Percentiles rank a stretch among this genome's conserved stretches.
Evolutionary conservation across 208 protist genomes (phyloP).

Genomic region (Angomonas desouzai): DNA sequence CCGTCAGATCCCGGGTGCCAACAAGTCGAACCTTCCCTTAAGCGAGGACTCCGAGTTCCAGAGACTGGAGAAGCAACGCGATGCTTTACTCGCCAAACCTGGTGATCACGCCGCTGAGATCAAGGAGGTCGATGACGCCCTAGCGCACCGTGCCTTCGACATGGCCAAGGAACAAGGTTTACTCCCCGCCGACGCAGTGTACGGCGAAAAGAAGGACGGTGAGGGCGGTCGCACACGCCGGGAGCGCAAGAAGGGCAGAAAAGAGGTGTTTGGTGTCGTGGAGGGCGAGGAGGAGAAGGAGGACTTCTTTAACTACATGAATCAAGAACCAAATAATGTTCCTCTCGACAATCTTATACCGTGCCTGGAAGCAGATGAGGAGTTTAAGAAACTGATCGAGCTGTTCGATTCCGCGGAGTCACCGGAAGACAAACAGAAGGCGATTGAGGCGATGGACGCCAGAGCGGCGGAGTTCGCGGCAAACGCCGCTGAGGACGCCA

Average conservation of each 20-base stretch:
- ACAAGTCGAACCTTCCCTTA: background rate
- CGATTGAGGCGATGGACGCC: constrained; percentile 53
- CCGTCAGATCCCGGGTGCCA: background rate
- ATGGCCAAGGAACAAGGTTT: constrained; percentile 54
- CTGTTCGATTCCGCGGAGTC: constrained; percentile 50
- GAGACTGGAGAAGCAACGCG: constrained; percentile 29
- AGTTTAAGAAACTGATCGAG: constrained; percentile 63
- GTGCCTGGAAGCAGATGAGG: constrained; percentile 52
- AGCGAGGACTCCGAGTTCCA: background rate
- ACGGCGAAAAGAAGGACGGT: background rate
- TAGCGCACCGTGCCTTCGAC: constrained; percentile 66
- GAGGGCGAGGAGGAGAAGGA: background rate
- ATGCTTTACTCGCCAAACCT: constrained; percentile 25
- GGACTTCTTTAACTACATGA: constrained; percentile 34
- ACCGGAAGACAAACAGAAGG: constrained; percentile 39
- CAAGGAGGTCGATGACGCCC: constrained; percentile 37
- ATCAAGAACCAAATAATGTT: constrained; percentile 61
- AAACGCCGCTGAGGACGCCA: constrained; percentile 11
- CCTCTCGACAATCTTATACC: constrained; percentile 60
- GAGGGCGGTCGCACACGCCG: background rate
- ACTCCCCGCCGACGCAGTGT: constrained; percentile 15
- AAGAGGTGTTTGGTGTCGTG: constrained; percentile 1
- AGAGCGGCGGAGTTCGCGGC: constrained; percentile 46
- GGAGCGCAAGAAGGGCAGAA: background rate
- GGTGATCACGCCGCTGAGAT: constrained; percentile 25